These are phyloP conservation scores for Sugiyamaella castrensis DNA, from an alignment of 1,139 yeast genomes.

Conservation along the genomic window DNA sequence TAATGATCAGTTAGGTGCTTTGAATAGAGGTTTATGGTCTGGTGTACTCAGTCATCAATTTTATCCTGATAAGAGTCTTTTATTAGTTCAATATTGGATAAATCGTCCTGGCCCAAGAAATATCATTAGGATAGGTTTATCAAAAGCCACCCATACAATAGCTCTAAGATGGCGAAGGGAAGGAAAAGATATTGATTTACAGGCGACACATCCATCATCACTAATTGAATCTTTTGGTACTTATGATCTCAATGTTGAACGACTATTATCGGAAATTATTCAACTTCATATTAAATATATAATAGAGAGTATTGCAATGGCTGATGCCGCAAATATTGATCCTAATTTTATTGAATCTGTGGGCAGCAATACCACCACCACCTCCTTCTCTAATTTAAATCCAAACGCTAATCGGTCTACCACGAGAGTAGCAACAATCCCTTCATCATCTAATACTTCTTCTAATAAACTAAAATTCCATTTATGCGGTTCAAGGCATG, in stretches of 20 bases:
- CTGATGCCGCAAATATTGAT: conserved; percentile 6
- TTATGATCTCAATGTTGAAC: conserved; percentile 30
- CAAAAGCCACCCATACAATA: conserved; percentile 49
- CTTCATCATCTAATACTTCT: conserved; percentile 1
- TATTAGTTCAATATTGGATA: conserved; percentile 68
- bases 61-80: conserved; percentile 58
- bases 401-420: conserved; percentile 4
- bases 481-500: conserved; percentile 18
- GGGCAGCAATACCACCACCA: neutral
- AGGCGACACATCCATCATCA: conserved; percentile 3
- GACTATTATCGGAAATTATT: conserved; percentile 31
- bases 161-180: conserved; percentile 66
- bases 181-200: conserved; percentile 41
- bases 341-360: conserved; percentile 8
- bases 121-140: conserved; percentile 64
- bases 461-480: conserved; percentile 18
- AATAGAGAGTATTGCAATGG: conserved; percentile 27
- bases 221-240: conserved; percentile 28
- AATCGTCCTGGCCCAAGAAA: conserved; percentile 44
- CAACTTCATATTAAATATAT: conserved; percentile 32
- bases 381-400: neutral
- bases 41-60: conserved; percentile 65
- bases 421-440: neutral
- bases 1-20: conserved; percentile 58
- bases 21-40: conserved; percentile 61